Conservation (phyloP, 805 yeast genomes). For the Saturnispora dispora region DNA sequence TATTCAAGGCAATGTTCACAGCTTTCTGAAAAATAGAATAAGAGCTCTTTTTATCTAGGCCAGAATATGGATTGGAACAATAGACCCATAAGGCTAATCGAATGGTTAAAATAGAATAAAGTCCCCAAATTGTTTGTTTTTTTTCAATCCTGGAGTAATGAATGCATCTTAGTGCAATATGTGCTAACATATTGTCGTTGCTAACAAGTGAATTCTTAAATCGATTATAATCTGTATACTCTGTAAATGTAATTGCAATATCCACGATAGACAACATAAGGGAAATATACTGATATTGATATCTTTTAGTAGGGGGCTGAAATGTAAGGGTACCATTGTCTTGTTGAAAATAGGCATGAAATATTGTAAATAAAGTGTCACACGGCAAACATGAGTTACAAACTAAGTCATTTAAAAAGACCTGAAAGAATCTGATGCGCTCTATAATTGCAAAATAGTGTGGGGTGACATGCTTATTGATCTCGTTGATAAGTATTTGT, state of each 20-base stretch:
- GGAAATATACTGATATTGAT: conserved; percentile 5
- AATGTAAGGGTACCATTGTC: neutral
- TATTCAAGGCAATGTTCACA: neutral
- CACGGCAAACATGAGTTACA: conserved; percentile 10
- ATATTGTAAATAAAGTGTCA: conserved; percentile 1
- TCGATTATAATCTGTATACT: neutral
- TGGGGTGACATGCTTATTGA: neutral
- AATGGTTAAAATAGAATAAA: conserved; percentile 9
- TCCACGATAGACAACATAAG: conserved; percentile 1
- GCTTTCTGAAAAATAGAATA: conserved; percentile 9
- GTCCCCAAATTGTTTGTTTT: conserved; percentile 2
- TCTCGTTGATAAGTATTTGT: neutral
- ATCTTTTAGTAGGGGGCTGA: neutral
- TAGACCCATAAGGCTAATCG: neutral
- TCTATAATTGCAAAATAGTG: conserved; percentile 13
- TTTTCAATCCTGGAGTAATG: conserved; percentile 1
- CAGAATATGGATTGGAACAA: neutral
- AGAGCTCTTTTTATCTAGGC: conserved; percentile 3
- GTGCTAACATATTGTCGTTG: conserved; percentile 1
- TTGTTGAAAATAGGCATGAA: conserved; percentile 5
- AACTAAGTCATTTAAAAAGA: conserved; percentile 8
- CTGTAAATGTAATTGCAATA: conserved; percentile 1
- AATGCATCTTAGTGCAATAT: conserved; percentile 4
- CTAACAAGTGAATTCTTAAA: neutral
- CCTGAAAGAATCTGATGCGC: conserved; percentile 12